Percentiles rank a stretch among this genome's conserved stretches.
These are phyloP conservation scores for Amanita fuliginea DNA, from an alignment of 768 basidiomycete genomes.

Conservation along the genomic window DNA sequence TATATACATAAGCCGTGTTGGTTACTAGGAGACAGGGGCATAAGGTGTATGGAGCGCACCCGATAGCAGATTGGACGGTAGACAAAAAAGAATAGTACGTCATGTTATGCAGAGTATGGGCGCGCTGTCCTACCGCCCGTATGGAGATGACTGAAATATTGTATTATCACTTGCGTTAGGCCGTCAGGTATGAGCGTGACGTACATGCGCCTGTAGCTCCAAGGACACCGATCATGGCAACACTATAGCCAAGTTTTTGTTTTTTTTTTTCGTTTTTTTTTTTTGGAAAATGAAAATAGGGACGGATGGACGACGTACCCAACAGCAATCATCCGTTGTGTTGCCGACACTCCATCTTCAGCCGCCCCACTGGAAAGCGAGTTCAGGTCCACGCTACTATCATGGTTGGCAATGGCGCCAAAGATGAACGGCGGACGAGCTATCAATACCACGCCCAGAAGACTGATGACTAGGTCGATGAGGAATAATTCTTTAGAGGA, in stretches of 20 bases:
- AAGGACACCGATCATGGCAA: constrained; percentile 51
- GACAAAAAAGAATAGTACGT: constrained; percentile 54
- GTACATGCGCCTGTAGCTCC: constrained; percentile 60
- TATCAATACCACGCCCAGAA: constrained; percentile 72
- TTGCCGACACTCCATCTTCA: constrained; percentile 2
- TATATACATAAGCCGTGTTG: constrained; percentile 15
- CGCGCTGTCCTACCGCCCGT: constrained; percentile 64
- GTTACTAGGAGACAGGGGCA: neutral
- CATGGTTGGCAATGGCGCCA: constrained; percentile 21
- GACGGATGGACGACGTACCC: constrained; percentile 24
- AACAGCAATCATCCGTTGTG: constrained; percentile 46
- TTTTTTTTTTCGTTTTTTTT: no score
- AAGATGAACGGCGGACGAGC: constrained; percentile 73
- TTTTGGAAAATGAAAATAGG: neutral
- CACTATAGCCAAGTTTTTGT: no score
- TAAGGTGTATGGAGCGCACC: constrained; percentile 15
- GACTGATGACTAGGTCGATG: constrained; percentile 44
- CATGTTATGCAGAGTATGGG: constrained; percentile 65
- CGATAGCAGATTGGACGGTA: constrained; percentile 24
- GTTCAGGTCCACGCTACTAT: no score
- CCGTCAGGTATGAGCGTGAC: neutral
- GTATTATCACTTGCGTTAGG: neutral
- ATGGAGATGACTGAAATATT: constrained; percentile 23
- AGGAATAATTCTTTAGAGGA: no score
- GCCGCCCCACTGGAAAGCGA: no score